Conservation (phyloP, 2,329 filamentous ascomycete genomes). For the Neoscytalidium dimidiatum region DNA sequence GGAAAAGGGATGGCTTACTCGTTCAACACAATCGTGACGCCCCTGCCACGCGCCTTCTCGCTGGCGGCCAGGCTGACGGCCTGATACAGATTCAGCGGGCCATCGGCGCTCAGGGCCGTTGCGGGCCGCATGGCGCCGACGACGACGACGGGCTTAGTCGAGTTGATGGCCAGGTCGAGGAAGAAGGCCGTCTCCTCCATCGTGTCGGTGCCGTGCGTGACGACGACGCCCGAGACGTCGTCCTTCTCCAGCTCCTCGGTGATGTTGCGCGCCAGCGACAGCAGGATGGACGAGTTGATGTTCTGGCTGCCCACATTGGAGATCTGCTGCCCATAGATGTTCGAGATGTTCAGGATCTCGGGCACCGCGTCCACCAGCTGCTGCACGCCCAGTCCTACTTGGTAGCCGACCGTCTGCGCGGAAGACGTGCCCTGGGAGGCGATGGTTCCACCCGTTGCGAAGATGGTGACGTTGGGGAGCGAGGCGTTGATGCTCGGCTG, state of each 20-base stretch:
- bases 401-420: constrained; percentile 58
- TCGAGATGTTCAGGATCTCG: constrained; percentile 55
- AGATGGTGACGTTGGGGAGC: constrained; percentile 59
- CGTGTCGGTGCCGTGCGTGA: constrained; percentile 68
- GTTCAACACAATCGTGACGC: constrained; percentile 63
- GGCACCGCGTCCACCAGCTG: constrained; percentile 58
- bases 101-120: constrained; percentile 64
- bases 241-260: constrained; percentile 51
- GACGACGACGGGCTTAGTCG: constrained; percentile 60
- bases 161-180: constrained; percentile 59
- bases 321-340: constrained; percentile 53
- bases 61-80: constrained; percentile 59
- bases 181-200: constrained; percentile 67
- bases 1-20: constrained; percentile 39
- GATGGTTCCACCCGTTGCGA: constrained; percentile 61
- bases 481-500: constrained; percentile 43
- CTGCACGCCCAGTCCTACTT: constrained; percentile 52
- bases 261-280: constrained; percentile 52
- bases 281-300: constrained; percentile 52
- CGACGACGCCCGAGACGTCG: constrained; percentile 51
- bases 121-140: constrained; percentile 66
- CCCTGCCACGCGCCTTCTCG: constrained; percentile 50
- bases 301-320: constrained; percentile 37
- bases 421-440: constrained; percentile 54
- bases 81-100: constrained; percentile 63